A percentile compares a stretch with the other conserved stretches of the same genome.
Evolutionary conservation across 2,329 filamentous ascomycete genomes (phyloP).

Genomic region (Kalmusia sp.): DNA sequence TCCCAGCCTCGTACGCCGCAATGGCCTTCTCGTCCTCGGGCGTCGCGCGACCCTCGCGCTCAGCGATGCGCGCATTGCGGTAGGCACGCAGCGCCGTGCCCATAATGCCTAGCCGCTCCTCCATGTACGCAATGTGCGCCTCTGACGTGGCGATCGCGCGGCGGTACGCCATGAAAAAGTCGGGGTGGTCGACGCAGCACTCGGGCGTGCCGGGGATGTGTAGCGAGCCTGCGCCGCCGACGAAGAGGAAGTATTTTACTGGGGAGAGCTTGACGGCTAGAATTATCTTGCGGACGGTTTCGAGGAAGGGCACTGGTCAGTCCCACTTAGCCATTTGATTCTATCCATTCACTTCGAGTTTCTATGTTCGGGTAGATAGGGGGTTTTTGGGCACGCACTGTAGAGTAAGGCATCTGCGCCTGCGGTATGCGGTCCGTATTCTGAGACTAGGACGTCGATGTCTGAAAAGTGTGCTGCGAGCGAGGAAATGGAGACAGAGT

Average conservation of each 20-base stretch:
- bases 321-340: too few species aligned
- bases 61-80: constrained; percentile 33
- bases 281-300: constrained; percentile 42
- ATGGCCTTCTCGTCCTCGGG: constrained; percentile 22
- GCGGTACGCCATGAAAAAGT: constrained; percentile 44
- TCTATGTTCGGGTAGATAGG: neutral
- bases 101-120: constrained; percentile 41
- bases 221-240: constrained; percentile 43
- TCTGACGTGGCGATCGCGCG: constrained; percentile 43
- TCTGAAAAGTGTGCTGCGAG: constrained; percentile 35
- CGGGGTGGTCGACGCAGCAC: constrained; percentile 38
- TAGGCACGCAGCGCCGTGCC: constrained; percentile 34
- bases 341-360: too few species aligned
- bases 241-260: constrained; percentile 42
- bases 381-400: constrained; percentile 24
- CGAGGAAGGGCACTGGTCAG: constrained; percentile 42
- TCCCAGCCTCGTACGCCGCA: constrained; percentile 29
- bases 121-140: constrained; percentile 44
- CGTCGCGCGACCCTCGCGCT: constrained; percentile 20
- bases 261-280: constrained; percentile 36
- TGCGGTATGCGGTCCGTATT: constrained; percentile 42
- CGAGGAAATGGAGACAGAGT: constrained; percentile 26
- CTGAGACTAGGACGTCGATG: constrained; percentile 40
- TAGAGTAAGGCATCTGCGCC: constrained; percentile 37
- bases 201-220: constrained; percentile 31